Percentiles rank a stretch among this genome's conserved stretches.
phyloP scores from a whole-genome alignment of 495 filamentous ascomycete species.

The Margaritispora aquatica region DNA sequence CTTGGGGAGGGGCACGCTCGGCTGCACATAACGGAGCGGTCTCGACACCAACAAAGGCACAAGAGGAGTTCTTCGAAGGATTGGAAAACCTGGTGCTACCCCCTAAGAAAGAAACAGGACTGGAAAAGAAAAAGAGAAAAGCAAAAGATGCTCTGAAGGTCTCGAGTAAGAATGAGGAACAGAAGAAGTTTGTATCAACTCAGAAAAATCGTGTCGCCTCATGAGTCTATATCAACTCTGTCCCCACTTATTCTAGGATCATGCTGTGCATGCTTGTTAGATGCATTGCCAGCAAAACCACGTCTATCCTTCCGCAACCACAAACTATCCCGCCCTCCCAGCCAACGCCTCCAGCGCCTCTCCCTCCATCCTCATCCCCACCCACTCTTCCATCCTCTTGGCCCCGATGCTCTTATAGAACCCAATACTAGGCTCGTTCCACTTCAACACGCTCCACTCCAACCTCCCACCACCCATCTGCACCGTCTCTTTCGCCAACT shows the following conservation, averaged over 20 bases:
- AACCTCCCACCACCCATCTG: constrained; percentile 66
- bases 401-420: constrained; percentile 81
- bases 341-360: constrained; percentile 61
- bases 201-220: too few relatives aligned
- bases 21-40: background rate
- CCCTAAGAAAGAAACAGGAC: background rate
- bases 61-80: constrained; percentile 19
- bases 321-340: constrained; percentile 16
- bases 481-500: constrained; percentile 70
- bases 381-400: constrained; percentile 78
- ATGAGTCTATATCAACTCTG: too few relatives aligned
- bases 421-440: constrained; percentile 82
- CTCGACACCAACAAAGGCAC: background rate
- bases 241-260: too few relatives aligned
- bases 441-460: constrained; percentile 90
- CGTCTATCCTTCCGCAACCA: too few relatives aligned
- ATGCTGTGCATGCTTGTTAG: too few relatives aligned
- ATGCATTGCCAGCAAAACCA: background rate
- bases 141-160: too few relatives aligned
- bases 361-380: constrained; percentile 82
- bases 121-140: background rate
- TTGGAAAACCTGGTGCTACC: background rate
- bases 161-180: too few relatives aligned
- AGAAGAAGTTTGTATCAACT: too few relatives aligned
- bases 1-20: constrained; percentile 17